Conservation (phyloP, 2,329 filamentous ascomycete species). For the Calonectria hawksworthii region DNA sequence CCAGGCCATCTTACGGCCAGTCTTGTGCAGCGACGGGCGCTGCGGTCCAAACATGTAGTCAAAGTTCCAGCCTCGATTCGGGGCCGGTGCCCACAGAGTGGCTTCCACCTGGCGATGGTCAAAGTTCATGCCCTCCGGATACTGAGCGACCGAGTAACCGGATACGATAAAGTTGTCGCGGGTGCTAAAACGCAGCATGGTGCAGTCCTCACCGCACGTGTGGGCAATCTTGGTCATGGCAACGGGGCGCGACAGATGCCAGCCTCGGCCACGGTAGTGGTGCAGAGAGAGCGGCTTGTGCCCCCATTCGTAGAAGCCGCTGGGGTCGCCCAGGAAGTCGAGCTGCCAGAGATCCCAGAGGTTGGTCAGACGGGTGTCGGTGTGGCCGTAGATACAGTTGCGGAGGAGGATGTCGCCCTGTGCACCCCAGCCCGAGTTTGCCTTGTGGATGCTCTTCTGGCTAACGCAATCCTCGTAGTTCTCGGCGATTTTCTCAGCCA, state of each 20-base stretch:
- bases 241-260: conserved; percentile 68
- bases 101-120: conserved; percentile 65
- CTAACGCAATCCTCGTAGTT: conserved; percentile 62
- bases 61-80: conserved; percentile 64
- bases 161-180: conserved; percentile 68
- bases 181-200: conserved; percentile 70
- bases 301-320: conserved; percentile 75
- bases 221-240: conserved; percentile 70
- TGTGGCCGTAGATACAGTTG: conserved; percentile 75
- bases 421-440: conserved; percentile 71
- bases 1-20: conserved; percentile 66
- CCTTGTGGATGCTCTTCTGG: conserved; percentile 65
- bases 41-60: conserved; percentile 67
- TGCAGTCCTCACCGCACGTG: conserved; percentile 73
- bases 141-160: conserved; percentile 72
- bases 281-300: conserved; percentile 73
- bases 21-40: conserved; percentile 61
- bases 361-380: conserved; percentile 68
- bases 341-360: conserved; percentile 72
- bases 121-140: conserved; percentile 65
- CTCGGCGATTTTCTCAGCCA: conserved; percentile 61
- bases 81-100: conserved; percentile 65
- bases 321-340: conserved; percentile 71
- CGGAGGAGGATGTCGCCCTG: conserved; percentile 73
- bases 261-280: conserved; percentile 74